Conservation (phyloP, 2,329 filamentous ascomycete genomes). For the Penicillium sp. region DNA sequence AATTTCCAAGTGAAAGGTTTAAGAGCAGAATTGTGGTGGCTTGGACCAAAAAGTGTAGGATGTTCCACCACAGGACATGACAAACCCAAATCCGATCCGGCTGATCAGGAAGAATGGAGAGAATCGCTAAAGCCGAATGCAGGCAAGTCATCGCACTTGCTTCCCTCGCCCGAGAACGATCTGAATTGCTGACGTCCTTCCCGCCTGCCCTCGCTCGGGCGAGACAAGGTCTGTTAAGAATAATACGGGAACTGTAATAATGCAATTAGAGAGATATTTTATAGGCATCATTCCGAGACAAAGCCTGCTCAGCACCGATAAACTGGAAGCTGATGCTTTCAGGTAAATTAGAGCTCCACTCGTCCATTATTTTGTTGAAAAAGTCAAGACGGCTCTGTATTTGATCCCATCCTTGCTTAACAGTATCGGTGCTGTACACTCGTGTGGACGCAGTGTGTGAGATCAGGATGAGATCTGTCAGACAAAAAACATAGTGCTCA, state of each 20-base stretch:
- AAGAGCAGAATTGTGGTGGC: too few relatives aligned
- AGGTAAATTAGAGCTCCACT: neutral
- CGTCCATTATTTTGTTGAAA: too few relatives aligned
- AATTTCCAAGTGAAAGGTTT: neutral
- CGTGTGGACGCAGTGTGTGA: neutral
- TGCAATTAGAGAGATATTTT: neutral
- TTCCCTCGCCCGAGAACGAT: neutral
- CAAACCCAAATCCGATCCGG: neutral
- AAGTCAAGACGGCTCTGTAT: neutral
- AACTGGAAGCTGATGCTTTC: neutral
- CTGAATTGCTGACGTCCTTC: neutral
- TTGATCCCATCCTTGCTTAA: neutral
- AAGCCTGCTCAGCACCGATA: too few relatives aligned
- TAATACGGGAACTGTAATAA: too few relatives aligned
- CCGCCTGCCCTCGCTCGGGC: neutral
- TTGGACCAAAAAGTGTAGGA: slow-evolving; percentile 3
- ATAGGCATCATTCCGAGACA: neutral
- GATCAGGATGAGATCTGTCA: neutral
- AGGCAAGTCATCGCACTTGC: neutral
- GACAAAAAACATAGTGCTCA: neutral
- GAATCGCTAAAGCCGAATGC: neutral
- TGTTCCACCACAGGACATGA: neutral
- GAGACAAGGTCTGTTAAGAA: slow-evolving; percentile 6
- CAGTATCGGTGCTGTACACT: neutral
- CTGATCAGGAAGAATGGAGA: neutral